These are phyloP conservation scores for Lipomyces yarrowii DNA, from an alignment of 1,139 yeast species.

Conservation along the genomic window DNA sequence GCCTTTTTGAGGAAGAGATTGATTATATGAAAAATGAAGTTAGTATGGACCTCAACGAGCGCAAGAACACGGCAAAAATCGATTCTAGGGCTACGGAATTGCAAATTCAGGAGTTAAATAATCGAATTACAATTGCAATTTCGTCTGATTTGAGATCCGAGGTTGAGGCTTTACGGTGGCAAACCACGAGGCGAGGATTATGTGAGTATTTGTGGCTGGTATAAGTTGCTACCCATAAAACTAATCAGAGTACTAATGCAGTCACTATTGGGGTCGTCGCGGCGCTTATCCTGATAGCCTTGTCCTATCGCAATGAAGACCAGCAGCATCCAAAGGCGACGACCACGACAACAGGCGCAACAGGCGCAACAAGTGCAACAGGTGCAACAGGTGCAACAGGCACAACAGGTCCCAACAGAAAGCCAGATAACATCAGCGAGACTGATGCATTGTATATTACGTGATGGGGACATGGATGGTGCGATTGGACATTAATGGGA, in stretches of 20 bases:
- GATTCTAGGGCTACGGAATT: constrained; percentile 70
- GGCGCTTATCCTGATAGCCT: constrained; percentile 20
- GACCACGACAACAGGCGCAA: not conserved
- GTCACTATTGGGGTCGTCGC: constrained; percentile 29
- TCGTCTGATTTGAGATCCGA: constrained; percentile 82
- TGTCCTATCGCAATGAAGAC: constrained; percentile 19
- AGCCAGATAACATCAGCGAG: constrained; percentile 2
- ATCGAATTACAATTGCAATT: constrained; percentile 81
- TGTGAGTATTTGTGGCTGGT: constrained; percentile 11
- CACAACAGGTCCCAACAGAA: constrained; percentile 1
- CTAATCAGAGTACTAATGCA: not conserved
- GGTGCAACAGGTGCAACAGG: constrained; percentile 6
- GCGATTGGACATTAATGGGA: not conserved
- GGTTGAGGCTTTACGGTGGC: constrained; percentile 90
- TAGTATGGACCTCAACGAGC: constrained; percentile 83
- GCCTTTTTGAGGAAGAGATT: constrained; percentile 73
- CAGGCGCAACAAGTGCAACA: not conserved
- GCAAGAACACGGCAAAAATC: constrained; percentile 80
- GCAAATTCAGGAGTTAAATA: constrained; percentile 79
- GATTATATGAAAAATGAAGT: constrained; percentile 71
- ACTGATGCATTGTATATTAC: not conserved
- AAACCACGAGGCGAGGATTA: constrained; percentile 84
- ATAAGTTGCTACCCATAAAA: not conserved
- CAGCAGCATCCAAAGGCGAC: constrained; percentile 12
- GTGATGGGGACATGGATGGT: not conserved